Base-by-base conservation (phyloP, 495 filamentous ascomycete genomes). In the Trichoderma asperelloides region DNA sequence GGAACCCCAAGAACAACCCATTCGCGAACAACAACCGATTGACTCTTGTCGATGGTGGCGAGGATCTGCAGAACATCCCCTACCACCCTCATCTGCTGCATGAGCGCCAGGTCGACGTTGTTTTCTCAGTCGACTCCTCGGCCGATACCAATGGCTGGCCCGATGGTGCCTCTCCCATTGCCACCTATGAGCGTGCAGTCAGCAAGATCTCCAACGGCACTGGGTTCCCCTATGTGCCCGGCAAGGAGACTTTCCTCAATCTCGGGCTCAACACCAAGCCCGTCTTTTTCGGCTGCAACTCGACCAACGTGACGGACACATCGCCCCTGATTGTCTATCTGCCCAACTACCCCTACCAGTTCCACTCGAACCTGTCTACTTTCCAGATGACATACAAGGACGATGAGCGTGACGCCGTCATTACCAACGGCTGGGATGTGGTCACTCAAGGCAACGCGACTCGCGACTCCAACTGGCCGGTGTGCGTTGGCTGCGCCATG, bases 231-330 rank as follows among this genome's bases (percentile, higher is more conserved):
- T 72, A 83, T 13, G 81, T 98, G 18, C 94, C 94, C 0, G 92
- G 92, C 77, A 78, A 82, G 63, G 88, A 91, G 78, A 96, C 92
- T 13, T 96, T 98, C 75, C 78, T 97, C 70, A 92, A 95, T 77
- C 84, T 90, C 0, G 90, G 90, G 28, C 81, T 97, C 13, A 98
- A 97, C 84, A 86, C 78, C 65, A 86, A 84, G 4, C 95, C 94
- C 0, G 91, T 92, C 9, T 97, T 98, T 81, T 98, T 98, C 78
- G 94, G 94, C 68, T 98, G 94, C 80, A 78, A 93, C 78, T 81
- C 79, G 51, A 76, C 79, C 67, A 96, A 96, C 2, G 55, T 60
- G 27, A 75, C 75, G 41, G 75, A 71, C 6, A 69, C 71, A 0
- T 78, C 88, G 0, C 94, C 94, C 0, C 71, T 97, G 40, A 76